phyloP scores from a whole-genome alignment of 768 basidiomycete genomes.

The Boletus pseudo-olivaceus region DNA sequence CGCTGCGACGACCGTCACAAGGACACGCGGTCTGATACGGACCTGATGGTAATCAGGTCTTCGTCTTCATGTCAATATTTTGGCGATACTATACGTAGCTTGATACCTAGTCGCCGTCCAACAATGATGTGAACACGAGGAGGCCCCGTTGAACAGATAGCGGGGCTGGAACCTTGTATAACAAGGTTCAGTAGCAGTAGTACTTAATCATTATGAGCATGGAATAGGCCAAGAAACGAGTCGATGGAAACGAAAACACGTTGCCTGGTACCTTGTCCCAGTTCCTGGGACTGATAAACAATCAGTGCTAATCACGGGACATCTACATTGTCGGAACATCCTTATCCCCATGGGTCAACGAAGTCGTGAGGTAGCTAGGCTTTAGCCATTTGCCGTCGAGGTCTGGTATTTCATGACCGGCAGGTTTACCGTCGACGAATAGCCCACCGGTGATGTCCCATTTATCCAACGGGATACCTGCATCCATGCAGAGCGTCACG shows the following conservation, averaged over 20 bases:
- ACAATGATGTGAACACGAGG: constrained; percentile 30
- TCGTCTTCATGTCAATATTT: constrained; percentile 7
- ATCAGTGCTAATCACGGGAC: background rate
- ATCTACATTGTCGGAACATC: constrained; percentile 4
- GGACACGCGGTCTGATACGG: constrained; percentile 2
- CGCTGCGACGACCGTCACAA: constrained; percentile 7
- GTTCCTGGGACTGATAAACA: constrained; percentile 8
- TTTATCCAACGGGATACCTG: constrained; percentile 40
- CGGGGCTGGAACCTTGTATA: constrained; percentile 23
- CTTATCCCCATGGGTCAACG: constrained; percentile 7
- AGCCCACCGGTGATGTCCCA: constrained; percentile 43
- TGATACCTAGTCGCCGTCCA: constrained; percentile 19
- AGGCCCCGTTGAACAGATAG: constrained; percentile 15
- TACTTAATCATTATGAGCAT: constrained; percentile 8
- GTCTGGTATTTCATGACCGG: constrained; percentile 35
- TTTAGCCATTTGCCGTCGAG: constrained; percentile 37
- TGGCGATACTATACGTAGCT: constrained; percentile 15
- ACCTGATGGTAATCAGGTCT: constrained; percentile 15
- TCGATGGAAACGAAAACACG: constrained; percentile 16
- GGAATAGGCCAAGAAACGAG: constrained; percentile 10
- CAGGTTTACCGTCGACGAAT: constrained; percentile 41
- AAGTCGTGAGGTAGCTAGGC: constrained; percentile 9
- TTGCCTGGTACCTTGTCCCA: constrained; percentile 2
- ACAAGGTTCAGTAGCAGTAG: constrained; percentile 20
- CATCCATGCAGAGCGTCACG: constrained; percentile 43